phyloP scores from a whole-genome alignment of 495 filamentous ascomycete species.

The Penicillium argentinense region DNA sequence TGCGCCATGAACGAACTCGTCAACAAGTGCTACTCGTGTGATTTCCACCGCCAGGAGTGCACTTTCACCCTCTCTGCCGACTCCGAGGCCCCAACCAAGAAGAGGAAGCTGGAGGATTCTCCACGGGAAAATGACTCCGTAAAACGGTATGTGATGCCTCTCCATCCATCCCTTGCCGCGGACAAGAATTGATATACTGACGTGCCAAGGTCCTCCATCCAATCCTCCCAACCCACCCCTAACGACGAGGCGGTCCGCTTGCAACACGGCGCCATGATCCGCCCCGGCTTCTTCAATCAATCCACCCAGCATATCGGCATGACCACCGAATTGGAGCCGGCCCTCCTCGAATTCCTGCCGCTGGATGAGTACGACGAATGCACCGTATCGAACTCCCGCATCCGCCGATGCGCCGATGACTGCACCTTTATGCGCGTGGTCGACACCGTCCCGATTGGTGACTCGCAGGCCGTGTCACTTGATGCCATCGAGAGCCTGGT shows the following conservation, averaged over 20 bases:
- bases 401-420: slow-evolving; percentile 77
- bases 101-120: slow-evolving; percentile 60
- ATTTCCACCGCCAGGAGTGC: slow-evolving; percentile 55
- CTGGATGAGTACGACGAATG: slow-evolving; percentile 44
- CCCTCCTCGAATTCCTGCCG: slow-evolving; percentile 47
- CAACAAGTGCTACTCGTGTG: slow-evolving; percentile 54
- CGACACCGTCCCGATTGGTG: slow-evolving; percentile 33
- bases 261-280: slow-evolving; percentile 29
- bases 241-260: slow-evolving; percentile 30
- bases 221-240: slow-evolving; percentile 9
- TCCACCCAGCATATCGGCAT: slow-evolving; percentile 52
- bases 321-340: slow-evolving; percentile 54
- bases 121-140: slow-evolving; percentile 34
- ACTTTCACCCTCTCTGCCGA: slow-evolving; percentile 42
- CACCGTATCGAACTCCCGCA: slow-evolving; percentile 38
- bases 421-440: slow-evolving; percentile 77
- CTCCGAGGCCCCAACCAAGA: slow-evolving; percentile 65
- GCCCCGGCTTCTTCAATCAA: slow-evolving; percentile 44
- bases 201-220: slow-evolving; percentile 25
- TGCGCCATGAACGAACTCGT: slow-evolving; percentile 77
- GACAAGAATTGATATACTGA: slow-evolving; percentile 8
- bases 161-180: too few relatives aligned
- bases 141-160: slow-evolving; percentile 47
- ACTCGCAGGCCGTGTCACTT: slow-evolving; percentile 58
- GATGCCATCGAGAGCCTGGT: slow-evolving; percentile 83